A percentile compares a stretch with the other conserved stretches of the same genome.
Conservation (phyloP, 345 rosid genomes). For the Eucalyptus erythrocorys region DNA sequence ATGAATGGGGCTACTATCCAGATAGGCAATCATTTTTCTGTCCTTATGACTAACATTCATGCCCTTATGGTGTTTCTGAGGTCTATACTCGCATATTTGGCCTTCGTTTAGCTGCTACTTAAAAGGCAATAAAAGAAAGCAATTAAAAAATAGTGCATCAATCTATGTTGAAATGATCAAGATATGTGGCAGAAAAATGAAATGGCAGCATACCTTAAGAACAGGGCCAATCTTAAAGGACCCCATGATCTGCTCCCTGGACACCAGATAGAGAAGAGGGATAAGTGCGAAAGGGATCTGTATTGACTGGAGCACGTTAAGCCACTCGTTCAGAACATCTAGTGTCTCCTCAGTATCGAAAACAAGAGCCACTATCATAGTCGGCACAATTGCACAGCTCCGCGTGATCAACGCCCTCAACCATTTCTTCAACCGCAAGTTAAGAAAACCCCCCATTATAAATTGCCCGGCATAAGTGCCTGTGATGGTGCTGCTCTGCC, state of each 20-base stretch:
- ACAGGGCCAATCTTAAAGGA: conserved; percentile 63
- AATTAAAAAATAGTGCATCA: neutral
- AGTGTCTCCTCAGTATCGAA: conserved; percentile 64
- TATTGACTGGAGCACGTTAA: conserved; percentile 77
- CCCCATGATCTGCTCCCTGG: conserved; percentile 84
- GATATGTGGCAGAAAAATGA: neutral
- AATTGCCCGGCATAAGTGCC: conserved; percentile 95
- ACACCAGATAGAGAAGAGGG: conserved; percentile 73
- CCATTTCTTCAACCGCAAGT: conserved; percentile 89
- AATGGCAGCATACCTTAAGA: conserved; percentile 33
- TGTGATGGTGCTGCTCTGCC: conserved; percentile 91
- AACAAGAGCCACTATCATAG: conserved; percentile 68
- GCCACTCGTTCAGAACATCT: conserved; percentile 81
- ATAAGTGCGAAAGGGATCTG: conserved; percentile 92
- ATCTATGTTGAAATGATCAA: neutral
- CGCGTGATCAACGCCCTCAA: conserved; percentile 83
- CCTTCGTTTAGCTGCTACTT: neutral
- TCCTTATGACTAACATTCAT: neutral
- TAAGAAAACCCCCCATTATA: conserved; percentile 94
- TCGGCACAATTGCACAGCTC: conserved; percentile 77
- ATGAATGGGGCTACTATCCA: neutral
- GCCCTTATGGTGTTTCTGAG: neutral
- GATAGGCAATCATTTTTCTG: neutral
- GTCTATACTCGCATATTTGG: neutral
- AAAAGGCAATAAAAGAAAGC: neutral